A percentile compares a stretch with the other conserved stretches of the same genome.
Evolutionary conservation across 2,329 filamentous ascomycete genomes (phyloP).

Genomic region (Diplodia intermedia): DNA sequence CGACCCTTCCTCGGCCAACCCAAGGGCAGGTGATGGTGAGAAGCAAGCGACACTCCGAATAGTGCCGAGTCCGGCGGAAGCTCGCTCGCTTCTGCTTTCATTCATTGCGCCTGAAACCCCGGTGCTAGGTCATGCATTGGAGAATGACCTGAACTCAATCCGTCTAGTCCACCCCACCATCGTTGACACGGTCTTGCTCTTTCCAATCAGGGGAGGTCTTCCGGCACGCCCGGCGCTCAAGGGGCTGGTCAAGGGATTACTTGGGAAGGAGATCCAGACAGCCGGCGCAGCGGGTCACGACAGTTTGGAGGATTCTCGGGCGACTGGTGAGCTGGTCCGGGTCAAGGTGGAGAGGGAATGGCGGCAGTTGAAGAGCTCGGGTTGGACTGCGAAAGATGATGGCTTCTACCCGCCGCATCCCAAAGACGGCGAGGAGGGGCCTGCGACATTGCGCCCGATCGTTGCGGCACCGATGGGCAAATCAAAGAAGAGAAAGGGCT

Average conservation of each 20-base stretch:
- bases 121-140: constrained; percentile 89
- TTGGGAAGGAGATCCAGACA: constrained; percentile 80
- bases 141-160: constrained; percentile 89
- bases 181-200: constrained; percentile 86
- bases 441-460: background rate
- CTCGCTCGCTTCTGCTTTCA: constrained; percentile 78
- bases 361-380: constrained; percentile 68
- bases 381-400: constrained; percentile 63
- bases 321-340: constrained; percentile 84
- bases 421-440: background rate
- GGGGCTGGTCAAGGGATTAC: constrained; percentile 70
- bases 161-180: constrained; percentile 85
- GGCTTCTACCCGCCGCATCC: constrained; percentile 20
- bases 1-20: constrained; percentile 13
- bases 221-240: constrained; percentile 82
- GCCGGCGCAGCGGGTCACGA: constrained; percentile 77
- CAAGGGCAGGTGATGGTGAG: constrained; percentile 36
- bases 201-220: constrained; percentile 76
- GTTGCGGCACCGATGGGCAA: background rate
- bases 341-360: constrained; percentile 74
- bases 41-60: constrained; percentile 64
- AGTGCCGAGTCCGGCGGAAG: constrained; percentile 75
- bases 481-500: constrained; percentile 38
- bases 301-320: constrained; percentile 87
- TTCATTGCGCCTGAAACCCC: constrained; percentile 79